Conservation (phyloP, 2,329 filamentous ascomycete genomes). For the Botrytis fragariae region DNA sequence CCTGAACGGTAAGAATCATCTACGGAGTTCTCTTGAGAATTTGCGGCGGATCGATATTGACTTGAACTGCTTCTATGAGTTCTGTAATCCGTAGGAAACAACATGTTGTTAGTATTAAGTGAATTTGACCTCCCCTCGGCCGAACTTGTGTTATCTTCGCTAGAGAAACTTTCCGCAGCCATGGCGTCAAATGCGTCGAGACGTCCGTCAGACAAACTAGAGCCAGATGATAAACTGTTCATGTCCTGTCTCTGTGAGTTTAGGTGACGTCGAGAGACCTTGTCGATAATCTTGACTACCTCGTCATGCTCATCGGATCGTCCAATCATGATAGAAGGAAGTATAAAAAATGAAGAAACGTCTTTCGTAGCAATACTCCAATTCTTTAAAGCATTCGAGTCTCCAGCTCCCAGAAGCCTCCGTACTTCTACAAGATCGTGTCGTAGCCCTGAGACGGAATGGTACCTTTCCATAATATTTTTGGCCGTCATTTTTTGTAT, state of each 20-base stretch:
- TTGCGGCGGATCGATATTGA: conserved; percentile 25
- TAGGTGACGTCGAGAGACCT: conserved; percentile 65
- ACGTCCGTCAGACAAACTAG: conserved; percentile 48
- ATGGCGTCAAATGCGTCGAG: conserved; percentile 28
- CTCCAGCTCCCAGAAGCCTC: conserved; percentile 70
- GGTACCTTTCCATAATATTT: conserved; percentile 81
- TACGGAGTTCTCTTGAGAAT: conserved; percentile 30
- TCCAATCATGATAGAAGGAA: conserved; percentile 80
- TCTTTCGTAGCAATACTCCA: conserved; percentile 81
- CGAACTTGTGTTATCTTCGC: conserved; percentile 57
- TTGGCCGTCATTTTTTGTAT: conserved; percentile 93
- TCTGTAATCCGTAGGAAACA: conserved; percentile 19
- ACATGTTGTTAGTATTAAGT: conserved; percentile 17
- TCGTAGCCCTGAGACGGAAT: conserved; percentile 82
- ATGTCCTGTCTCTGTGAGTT: conserved; percentile 44
- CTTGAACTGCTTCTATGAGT: conserved; percentile 23
- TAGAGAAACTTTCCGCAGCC: conserved; percentile 52
- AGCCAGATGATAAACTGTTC: conserved; percentile 51
- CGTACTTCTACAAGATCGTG: conserved; percentile 75
- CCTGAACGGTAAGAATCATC: conserved; percentile 27
- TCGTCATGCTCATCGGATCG: conserved; percentile 68
- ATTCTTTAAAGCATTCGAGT: conserved; percentile 65
- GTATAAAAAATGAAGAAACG: conserved; percentile 73
- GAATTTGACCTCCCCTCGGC: conserved; percentile 45
- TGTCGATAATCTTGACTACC: conserved; percentile 73